Base-by-base conservation (phyloP, 2,329 filamentous ascomycete genomes). In the Exophiala spinifera region DNA sequence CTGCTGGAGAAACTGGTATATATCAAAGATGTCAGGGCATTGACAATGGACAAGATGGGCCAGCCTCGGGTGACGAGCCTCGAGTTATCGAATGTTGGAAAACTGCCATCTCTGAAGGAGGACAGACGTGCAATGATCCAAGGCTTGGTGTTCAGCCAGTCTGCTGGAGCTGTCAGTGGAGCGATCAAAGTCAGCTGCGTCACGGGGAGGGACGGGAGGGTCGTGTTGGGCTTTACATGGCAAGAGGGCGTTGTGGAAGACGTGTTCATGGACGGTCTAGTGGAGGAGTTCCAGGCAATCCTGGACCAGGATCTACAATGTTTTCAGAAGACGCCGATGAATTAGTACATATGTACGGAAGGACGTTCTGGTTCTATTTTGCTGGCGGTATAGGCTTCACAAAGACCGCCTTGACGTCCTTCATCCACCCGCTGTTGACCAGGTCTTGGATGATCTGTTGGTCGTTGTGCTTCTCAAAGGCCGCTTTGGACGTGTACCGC, bases 31-130 rank as follows among this genome's bases (percentile, higher is more conserved):
- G 69, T 72, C 34, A 68, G 69, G 3, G 67, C 68, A 1, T 65
- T 72, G 11, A 71, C 75, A 39, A 49, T 62, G 2, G 65, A 66
- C 0, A 69, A 71, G 46, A 17, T 75, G 1, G 76, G 75, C 2
- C 69, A 71, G 40, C 60, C 66, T 2, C 65, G 77, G 2, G 64
- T 61, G 1, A 60, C 63, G 14, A 71, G 67, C 7, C 75, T 72
- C 19, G 76, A 79, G 57, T 52, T 79, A 6, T 77, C 76, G 0
- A 79, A 77, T 61, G 49, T 79, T 3, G 77, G 76, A 0, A 62
- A 71, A 1, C 66, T 73, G 43, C 61, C 60, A 13, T 21, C 42
- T 23, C 37, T 46, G 1, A 51, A 53, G 14, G 37, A 46, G 17
- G 28, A 34, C 40, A 43, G 46, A 5, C 56, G 55, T 13, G 11